These are phyloP conservation scores for Torulaspora gathmanii DNA, from an alignment of 805 yeast species.

Conservation along the genomic window DNA sequence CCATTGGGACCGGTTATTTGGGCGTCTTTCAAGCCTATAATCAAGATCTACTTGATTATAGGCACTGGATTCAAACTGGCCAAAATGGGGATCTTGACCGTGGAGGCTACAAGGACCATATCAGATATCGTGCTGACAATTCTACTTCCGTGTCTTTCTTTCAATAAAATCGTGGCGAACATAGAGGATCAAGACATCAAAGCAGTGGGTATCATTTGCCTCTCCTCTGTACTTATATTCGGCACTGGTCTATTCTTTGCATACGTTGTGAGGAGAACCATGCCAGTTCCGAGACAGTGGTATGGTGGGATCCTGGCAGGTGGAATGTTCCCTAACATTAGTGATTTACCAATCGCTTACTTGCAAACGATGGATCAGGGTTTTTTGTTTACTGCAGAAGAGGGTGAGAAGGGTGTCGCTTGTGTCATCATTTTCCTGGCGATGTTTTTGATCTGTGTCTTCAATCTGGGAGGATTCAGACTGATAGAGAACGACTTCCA, in stretches of 20 bases:
- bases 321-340: slow-evolving; percentile 68
- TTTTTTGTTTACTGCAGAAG: slow-evolving; percentile 49
- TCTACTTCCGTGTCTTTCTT: slow-evolving; percentile 62
- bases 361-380: slow-evolving; percentile 64
- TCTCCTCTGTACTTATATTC: slow-evolving; percentile 49
- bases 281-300: slow-evolving; percentile 62
- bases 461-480: slow-evolving; percentile 71
- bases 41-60: slow-evolving; percentile 68
- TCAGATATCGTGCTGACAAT: slow-evolving; percentile 59
- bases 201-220: slow-evolving; percentile 59
- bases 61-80: slow-evolving; percentile 63
- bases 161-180: slow-evolving; percentile 57
- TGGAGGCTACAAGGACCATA: slow-evolving; percentile 56
- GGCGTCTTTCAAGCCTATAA: slow-evolving; percentile 68
- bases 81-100: slow-evolving; percentile 52
- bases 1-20: slow-evolving; percentile 33
- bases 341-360: slow-evolving; percentile 75
- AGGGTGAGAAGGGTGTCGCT: slow-evolving; percentile 75
- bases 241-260: slow-evolving; percentile 48
- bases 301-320: slow-evolving; percentile 65
- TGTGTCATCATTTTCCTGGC: slow-evolving; percentile 74
- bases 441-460: slow-evolving; percentile 58
- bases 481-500: slow-evolving; percentile 66
- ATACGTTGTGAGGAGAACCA: slow-evolving; percentile 20
- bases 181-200: slow-evolving; percentile 62